Evolutionary conservation across 306 rosid genomes (phyloP), one percentile per base, ranked within the genome.

Genomic region (Citrullus amarus): DNA sequence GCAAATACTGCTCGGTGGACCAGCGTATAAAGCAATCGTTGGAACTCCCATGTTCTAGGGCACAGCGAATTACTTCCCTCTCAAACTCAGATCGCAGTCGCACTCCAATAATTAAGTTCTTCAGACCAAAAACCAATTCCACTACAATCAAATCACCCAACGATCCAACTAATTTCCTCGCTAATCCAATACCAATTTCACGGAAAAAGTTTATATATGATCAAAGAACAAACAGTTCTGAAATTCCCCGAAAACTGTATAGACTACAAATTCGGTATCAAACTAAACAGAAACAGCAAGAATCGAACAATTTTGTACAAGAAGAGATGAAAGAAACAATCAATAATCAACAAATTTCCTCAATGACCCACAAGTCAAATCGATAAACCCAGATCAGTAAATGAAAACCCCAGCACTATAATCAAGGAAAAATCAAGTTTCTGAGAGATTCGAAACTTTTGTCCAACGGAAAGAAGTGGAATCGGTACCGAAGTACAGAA

Each of bases 21-120:
- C 93, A 32, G 92, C 93, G 88, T 92, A 92, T 9, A 95, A 83
- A 46, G 97, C 96, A 62, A 92, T 92, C 5, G 97, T 89, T 9
- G 99, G 90, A 36, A 92, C 97, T 80, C 87, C 87, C 98, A 96
- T 91, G 82, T 79, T 80, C 30, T 84, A 34, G 78, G 61, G 78
- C 61, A 65, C 71, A 36, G 46, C 39, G 28, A 76, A 59, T 20
- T 9, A 38, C 36, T 18, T 48, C 38, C 20, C 61, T 15, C 61
- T 66, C 75, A 8, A 28, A 67, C 61, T 62, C 80, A 63, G 75
- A 78, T 78, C 75, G 43, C 51, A 67, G 6, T 39, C 74, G 6
- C 48, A 66, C 80, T 38, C 60, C 18, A 28, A n/a, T 15, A 25
- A 17, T 65, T 3, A 16, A 61, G 68, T 12, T 11, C 79, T 48